Base-by-base conservation (phyloP, 108 stramenopile species). In the Skeletonema marinoi region DNA sequence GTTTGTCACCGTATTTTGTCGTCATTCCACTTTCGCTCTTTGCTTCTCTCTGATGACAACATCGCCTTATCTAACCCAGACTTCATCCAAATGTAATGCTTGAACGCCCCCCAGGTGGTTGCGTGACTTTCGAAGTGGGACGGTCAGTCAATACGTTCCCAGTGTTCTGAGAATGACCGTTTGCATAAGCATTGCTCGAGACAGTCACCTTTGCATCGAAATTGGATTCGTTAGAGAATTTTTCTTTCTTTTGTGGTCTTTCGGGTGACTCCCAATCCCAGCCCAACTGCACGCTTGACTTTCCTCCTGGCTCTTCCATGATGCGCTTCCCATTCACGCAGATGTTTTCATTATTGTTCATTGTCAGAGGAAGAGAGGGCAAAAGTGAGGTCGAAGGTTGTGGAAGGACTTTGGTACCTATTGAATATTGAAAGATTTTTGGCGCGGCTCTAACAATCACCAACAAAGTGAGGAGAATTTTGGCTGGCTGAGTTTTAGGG, bases 121-220 rank as follows among this genome's bases (percentile, higher is more conserved):
- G 71, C 2, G 86, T 58, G 6, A 93, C 90, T 31, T 88, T 88
- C 5, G 85, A 86, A 8, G 92, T 86, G 4, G 91, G 91, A 65
- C 91, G 88, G 51, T 89, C 91, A 2, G 91, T 92, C 42, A 90
- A 68, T n/a, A 90, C 88, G 67, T 92, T 88, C 39, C 86, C 89
- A 11, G 78, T 77, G 75, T 92, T 92, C 78, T 77, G 80, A 13
- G 69, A 80, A 60, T 77, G 78, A 0, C 88, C 84, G 8, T 79
- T 79, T 30, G 91, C 91, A 78, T 82, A 92, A 12, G 80, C 82
- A 73, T 92, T 92, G 80, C 79, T 73, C 10, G 82, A 84, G 2
- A 86, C 65, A 50, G 80, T 61, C 69, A 42, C 60, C 6, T 17
- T 25, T 9, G 25, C 21, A 56, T 56, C 4, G 9, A 56, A 21